Conservation (phyloP, 306 rosid species). For the Dalbergia cochinchinensis region DNA sequence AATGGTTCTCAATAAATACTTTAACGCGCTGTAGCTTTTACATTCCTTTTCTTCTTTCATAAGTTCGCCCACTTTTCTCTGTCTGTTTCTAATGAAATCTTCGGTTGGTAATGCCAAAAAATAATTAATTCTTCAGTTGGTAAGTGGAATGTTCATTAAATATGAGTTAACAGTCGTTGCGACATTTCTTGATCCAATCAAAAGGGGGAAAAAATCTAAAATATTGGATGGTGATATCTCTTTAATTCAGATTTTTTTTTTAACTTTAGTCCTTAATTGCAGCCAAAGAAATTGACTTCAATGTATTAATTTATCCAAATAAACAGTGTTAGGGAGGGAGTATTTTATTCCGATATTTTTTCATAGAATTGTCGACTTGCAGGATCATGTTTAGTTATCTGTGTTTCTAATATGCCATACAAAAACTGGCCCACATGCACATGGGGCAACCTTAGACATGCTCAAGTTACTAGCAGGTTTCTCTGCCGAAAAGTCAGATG, state of each 20-base stretch:
- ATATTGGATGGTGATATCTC: neutral
- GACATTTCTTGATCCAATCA: constrained; percentile 22
- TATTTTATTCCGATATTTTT: neutral
- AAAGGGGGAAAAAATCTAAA: neutral
- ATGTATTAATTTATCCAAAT: no score
- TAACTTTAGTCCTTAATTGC: no score
- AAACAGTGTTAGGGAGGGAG: no score
- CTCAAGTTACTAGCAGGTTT: neutral
- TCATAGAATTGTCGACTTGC: neutral
- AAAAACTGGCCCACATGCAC: constrained; percentile 42
- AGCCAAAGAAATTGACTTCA: no score
- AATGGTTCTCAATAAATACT: no score
- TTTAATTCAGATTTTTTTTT: no score
- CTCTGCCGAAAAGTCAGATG: constrained; percentile 48
- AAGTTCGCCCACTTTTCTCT: neutral
- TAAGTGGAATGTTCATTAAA: neutral
- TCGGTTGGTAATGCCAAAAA: constrained; percentile 16
- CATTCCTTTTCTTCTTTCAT: neutral
- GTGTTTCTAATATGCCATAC: neutral
- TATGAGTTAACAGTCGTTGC: neutral
- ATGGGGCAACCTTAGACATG: constrained; percentile 36
- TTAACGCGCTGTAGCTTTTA: neutral
- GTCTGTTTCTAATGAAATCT: constrained; percentile 10
- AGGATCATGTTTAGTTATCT: neutral
- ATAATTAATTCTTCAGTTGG: neutral